Conservation (phyloP, 225 moss, liverwort and hornwort genomes). For the Pleurozium schreberi region DNA sequence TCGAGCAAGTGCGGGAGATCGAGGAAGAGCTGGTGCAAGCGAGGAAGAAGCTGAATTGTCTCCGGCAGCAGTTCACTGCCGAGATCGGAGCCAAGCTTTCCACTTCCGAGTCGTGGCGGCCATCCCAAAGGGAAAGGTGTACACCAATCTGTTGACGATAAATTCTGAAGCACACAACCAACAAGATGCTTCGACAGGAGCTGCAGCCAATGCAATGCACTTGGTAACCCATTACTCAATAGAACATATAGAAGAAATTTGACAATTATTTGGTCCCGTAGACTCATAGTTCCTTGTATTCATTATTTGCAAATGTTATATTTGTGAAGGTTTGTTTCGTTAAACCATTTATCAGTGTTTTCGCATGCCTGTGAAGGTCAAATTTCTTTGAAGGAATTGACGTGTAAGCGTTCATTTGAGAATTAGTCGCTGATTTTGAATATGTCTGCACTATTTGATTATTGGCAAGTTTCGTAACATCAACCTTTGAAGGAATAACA, state of each 20-base stretch:
- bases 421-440: neutral
- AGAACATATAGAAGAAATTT: neutral
- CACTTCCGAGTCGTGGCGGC: slow-evolving; percentile 1
- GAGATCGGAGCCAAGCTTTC: slow-evolving; percentile 6
- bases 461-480: neutral
- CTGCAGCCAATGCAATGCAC: neutral
- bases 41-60: slow-evolving; percentile 18
- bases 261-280: neutral
- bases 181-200: neutral
- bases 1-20: slow-evolving; percentile 28
- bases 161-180: neutral
- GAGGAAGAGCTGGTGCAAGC: slow-evolving; percentile 17
- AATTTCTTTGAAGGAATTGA: neutral
- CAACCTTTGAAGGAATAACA: neutral
- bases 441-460: neutral
- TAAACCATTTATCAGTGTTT: neutral
- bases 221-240: neutral
- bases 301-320: neutral
- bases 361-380: neutral
- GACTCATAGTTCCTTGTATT: neutral
- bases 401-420: neutral
- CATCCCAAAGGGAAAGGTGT: neutral
- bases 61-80: slow-evolving; percentile 9
- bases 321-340: neutral
- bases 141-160: neutral